Evolutionary conservation across 106 monocot species (phyloP), one percentile per base, ranked within the genome.

Genomic region (Dendrobium officinale): DNA sequence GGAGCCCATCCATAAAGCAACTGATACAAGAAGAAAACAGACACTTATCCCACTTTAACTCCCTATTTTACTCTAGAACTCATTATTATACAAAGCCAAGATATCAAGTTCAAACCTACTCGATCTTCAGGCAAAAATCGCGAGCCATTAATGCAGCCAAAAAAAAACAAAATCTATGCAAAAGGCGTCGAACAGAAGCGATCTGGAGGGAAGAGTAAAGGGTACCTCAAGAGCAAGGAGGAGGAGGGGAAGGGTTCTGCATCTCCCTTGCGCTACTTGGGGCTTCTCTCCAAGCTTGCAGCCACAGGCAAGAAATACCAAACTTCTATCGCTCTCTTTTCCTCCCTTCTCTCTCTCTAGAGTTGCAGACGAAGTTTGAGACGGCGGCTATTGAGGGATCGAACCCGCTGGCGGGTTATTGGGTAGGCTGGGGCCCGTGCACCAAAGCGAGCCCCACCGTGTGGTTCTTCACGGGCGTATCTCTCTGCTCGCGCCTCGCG

Each of bases 381-480:
- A 15, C 75, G 75, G 75, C 33, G 33, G 16, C 37, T 10, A 1
- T 2, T 2, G 42, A 31, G 31, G 31, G 31, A 20, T 17, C 42
- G 47, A 75, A 48, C 48, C 47, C 48, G 75, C 47, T 75, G 48
- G 75, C 75, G 47, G 75, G 45, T 47, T 48, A 26, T 75, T 48
- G 3, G 44, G 73, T 16, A 5, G 74, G 74, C 20, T 20, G 5
- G 74, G 74, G 42, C 41, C 70, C 70, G 4, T 6, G 22, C 22
- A 64, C 6, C 3, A 6, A n/a, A 64, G 42, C 20, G 74, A 42
- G 42, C 1, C 42, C 42, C 18, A 29, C 42, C 1, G 18, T 6
- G 74, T 4, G 4, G 19, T 9, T 85, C 4, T 91, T 86, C 33
- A 92, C 93, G 22, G 94, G 97, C 78, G 94, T 48, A 7, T 11